A percentile compares a stretch with the other conserved stretches of the same genome.
Conservation (phyloP, 2,329 filamentous ascomycete genomes). For the Teratosphaeria gauchensis region DNA sequence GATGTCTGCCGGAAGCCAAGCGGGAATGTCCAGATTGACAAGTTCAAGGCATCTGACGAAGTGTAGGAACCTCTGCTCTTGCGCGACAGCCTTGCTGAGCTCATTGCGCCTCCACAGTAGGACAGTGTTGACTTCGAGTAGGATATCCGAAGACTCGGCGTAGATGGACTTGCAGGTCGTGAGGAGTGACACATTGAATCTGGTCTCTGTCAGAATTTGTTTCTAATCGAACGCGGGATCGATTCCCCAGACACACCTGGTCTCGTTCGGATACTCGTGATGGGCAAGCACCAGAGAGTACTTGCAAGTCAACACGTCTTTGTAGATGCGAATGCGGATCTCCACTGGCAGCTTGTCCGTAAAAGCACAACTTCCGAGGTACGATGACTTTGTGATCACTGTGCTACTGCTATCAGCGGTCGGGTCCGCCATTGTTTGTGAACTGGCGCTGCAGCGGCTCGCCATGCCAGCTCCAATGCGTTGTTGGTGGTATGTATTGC, state of each 20-base stretch:
- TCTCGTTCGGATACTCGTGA: slow-evolving; percentile 5
- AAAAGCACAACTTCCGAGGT: background rate
- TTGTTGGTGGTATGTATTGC: background rate
- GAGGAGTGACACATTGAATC: background rate
- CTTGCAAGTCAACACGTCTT: background rate
- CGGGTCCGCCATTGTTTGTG: background rate
- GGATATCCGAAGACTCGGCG: background rate
- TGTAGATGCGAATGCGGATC: background rate
- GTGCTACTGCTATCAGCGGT: background rate
- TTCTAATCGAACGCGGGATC: background rate
- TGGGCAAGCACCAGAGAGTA: slow-evolving; percentile 6
- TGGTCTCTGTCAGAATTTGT: background rate
- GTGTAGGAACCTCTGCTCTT: background rate
- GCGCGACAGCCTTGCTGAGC: background rate
- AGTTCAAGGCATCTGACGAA: background rate
- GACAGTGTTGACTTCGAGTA: background rate
- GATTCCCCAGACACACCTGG: background rate
- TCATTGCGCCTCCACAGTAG: background rate
- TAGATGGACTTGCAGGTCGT: background rate
- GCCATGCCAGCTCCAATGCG: background rate
- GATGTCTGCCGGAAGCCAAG: background rate
- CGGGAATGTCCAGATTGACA: background rate
- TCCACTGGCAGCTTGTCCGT: background rate
- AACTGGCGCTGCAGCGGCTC: background rate
- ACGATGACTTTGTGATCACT: background rate